These are phyloP conservation scores for Gracilaria gracilis DNA, from an alignment of 23 red algal genomes.

Conservation along the genomic window DNA sequence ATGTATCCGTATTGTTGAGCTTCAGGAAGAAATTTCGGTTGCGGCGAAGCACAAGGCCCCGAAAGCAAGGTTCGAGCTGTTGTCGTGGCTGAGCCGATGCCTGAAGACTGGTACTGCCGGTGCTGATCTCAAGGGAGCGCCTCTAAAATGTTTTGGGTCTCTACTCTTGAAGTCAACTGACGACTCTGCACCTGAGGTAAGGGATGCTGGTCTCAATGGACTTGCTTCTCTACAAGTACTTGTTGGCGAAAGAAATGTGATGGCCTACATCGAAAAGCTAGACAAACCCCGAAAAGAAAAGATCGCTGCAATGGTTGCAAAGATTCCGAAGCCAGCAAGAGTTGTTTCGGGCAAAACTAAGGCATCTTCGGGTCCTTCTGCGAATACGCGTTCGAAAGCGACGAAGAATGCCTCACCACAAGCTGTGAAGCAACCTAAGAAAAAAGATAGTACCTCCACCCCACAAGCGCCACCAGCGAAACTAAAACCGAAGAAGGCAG, in stretches of 20 bases:
- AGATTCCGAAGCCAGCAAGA: conserved; percentile 45
- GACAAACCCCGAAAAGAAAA: conserved; percentile 87
- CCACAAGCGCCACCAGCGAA: not conserved
- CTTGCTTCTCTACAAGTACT: conserved; percentile 70
- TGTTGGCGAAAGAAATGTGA: conserved; percentile 71
- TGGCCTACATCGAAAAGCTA: conserved; percentile 74
- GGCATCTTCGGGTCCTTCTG: conserved; percentile 22
- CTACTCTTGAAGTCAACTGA: conserved; percentile 72
- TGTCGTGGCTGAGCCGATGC: conserved; percentile 78
- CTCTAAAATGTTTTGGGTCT: conserved; percentile 58
- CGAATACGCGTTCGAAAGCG: conserved; percentile 39
- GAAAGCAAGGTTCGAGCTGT: conserved; percentile 62
- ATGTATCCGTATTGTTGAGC: conserved; percentile 75
- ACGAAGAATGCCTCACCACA: conserved; percentile 17
- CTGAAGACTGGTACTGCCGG: conserved; percentile 64
- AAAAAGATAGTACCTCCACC: conserved; percentile 14
- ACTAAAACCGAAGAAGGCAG: conserved; percentile 16
- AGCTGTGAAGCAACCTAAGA: not conserved
- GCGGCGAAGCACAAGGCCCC: conserved; percentile 79
- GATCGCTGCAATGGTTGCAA: conserved; percentile 30
- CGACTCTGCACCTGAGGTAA: conserved; percentile 82
- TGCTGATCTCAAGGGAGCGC: conserved; percentile 55
- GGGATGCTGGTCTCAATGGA: conserved; percentile 84
- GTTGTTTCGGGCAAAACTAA: conserved; percentile 24
- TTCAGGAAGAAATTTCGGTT: conserved; percentile 66